Evolutionary conservation across 257 asterid species (phyloP).

Genomic region (Linaria vulgaris): DNA sequence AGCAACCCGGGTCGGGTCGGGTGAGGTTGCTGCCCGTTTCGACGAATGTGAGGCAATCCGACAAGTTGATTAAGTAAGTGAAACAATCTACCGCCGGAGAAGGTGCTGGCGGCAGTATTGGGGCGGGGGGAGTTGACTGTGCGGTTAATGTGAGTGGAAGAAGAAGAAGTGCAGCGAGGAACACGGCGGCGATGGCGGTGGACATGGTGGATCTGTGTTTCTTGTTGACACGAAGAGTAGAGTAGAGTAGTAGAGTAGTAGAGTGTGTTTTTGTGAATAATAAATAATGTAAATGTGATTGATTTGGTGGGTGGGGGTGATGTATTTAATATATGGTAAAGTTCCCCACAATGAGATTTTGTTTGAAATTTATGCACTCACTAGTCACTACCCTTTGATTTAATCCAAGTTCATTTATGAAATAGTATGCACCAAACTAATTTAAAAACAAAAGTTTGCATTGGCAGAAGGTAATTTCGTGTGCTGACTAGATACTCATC

Average conservation of each 20-base stretch:
- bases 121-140: slow-evolving; percentile 24
- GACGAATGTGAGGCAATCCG: slow-evolving; percentile 54
- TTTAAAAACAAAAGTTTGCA: too few relatives aligned
- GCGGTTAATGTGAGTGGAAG: slow-evolving; percentile 5
- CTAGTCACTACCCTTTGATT: too few relatives aligned
- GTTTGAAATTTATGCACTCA: too few relatives aligned
- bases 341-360: too few relatives aligned
- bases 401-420: too few relatives aligned
- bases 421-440: too few relatives aligned
- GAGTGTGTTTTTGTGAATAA: too few relatives aligned
- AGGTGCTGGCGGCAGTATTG: slow-evolving; percentile 24
- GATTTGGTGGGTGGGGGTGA: not conserved
- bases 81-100: slow-evolving; percentile 45
- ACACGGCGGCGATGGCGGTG: slow-evolving; percentile 4
- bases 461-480: too few relatives aligned
- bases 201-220: slow-evolving; percentile 17
- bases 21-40: slow-evolving; percentile 46
- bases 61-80: slow-evolving; percentile 28
- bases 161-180: slow-evolving; percentile 2
- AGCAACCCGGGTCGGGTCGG: slow-evolving; percentile 50
- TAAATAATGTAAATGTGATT: not conserved
- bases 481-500: too few relatives aligned
- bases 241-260: too few relatives aligned
- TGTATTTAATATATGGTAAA: too few relatives aligned
- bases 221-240: too few relatives aligned